Evolutionary conservation across 805 yeast species (phyloP).

Genomic region (Starmerella kuoi): DNA sequence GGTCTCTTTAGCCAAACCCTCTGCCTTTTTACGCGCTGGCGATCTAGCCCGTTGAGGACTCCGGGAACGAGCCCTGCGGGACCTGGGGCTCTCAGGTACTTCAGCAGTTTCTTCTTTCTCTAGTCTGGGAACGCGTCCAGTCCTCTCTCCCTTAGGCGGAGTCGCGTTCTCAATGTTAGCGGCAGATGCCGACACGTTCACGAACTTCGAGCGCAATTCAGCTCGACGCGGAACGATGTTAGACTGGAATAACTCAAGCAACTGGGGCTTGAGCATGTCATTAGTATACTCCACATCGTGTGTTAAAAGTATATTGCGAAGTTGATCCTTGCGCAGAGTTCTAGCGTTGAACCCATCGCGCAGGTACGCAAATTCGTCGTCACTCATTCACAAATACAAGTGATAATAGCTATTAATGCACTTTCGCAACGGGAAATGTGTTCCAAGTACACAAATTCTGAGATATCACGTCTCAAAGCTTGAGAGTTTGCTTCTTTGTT

Average conservation of each 20-base stretch:
- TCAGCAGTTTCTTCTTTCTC: neutral
- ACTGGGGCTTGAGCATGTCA: constrained; percentile 53
- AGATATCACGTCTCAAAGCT: neutral
- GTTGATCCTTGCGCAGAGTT: constrained; percentile 51
- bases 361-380: constrained; percentile 20
- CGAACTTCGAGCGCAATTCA: constrained; percentile 29
- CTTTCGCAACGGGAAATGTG: too few species aligned
- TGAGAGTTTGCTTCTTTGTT: too few species aligned
- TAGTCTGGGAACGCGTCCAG: neutral
- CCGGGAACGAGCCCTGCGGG: neutral
- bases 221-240: constrained; percentile 41
- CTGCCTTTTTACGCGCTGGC: constrained; percentile 1
- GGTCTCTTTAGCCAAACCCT: neutral
- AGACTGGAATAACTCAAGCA: constrained; percentile 48
- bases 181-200: constrained; percentile 29
- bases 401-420: too few species aligned
- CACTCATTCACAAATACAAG: too few species aligned
- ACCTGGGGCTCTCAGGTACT: constrained; percentile 6
- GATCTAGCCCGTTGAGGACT: constrained; percentile 1
- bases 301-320: constrained; percentile 52
- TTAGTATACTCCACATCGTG: constrained; percentile 51
- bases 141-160: constrained; percentile 7
- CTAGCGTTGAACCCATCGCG: constrained; percentile 53
- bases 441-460: too few species aligned
- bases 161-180: constrained; percentile 34